Evolutionary conservation across 306 rosid species (phyloP), one percentile per base, ranked within the genome.

Genomic region (Hippophae tibetana): DNA sequence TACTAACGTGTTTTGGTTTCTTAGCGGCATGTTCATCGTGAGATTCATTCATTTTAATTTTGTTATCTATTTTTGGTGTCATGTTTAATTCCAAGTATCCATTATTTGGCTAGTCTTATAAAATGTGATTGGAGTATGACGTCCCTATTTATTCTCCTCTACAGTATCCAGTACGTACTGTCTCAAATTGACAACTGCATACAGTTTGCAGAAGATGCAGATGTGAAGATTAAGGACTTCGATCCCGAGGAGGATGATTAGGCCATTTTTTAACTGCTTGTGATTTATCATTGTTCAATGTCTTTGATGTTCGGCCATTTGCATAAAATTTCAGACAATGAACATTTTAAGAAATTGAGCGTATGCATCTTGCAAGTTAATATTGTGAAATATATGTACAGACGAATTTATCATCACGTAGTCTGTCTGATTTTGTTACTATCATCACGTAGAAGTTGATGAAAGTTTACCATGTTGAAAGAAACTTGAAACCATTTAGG

Each of bases 191-290:
- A 80, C 70, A 69, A 54, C 62, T 68, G 75, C 81, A 66, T 81
- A 61, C 86, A 76, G 62, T 88, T 56, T 54, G 86, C 93, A 64
- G 96, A 88, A 78, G 95, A 85, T 63, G 88, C 86, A 1, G 88
- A 84, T 58, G 86, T 83, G 76, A 88, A 80, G 75, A 48, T 82
- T 42, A 84, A 58, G 75, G 88, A 86, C 76, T 76, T 78, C 58
- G 95, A 84, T 69, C 79, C 72, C 1, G 84, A 77, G 48, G 89
- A 80, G 47, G 92, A 85, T 56, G 78, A 65, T 7, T 57, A 79
- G 65, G 9, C 49, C 40, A 9, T 13, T 5, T 49, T 13, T n/a
- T 12, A 8, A 49, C 53, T 5, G 53, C 13, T n/a, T 8, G 6
- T 14, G 53, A 13, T 49, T 5, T 11, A 48, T 48, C 18, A 10